Conservation (phyloP, 1,284 basidiomycete genomes). For the Meira nashicola region DNA sequence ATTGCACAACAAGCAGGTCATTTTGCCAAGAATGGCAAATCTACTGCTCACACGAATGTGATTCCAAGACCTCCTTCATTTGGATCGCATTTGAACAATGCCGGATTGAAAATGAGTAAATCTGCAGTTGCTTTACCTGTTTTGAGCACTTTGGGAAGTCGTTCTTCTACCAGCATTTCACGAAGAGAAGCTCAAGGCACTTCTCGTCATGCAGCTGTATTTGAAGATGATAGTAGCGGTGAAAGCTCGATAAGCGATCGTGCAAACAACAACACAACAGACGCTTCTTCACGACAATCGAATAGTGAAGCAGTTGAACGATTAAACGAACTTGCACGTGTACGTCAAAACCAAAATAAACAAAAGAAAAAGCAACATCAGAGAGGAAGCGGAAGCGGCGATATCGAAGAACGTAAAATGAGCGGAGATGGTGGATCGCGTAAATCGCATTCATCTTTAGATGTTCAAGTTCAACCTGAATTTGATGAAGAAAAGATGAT, state of each 20-base stretch:
- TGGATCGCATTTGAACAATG: slow-evolving; percentile 11
- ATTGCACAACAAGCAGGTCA: not conserved
- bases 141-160: slow-evolving; percentile 56
- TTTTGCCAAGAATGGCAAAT: slow-evolving; percentile 4
- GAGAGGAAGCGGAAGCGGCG: no score
- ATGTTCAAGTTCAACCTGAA: slow-evolving; percentile 8
- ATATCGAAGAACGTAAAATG: no score
- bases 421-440: not conserved
- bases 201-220: not conserved
- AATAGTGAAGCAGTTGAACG: not conserved
- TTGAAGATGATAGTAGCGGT: slow-evolving; percentile 2
- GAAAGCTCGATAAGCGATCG: not conserved
- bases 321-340: not conserved
- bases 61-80: not conserved
- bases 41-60: slow-evolving; percentile 16
- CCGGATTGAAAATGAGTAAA: slow-evolving; percentile 61
- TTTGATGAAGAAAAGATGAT: slow-evolving; percentile 7
- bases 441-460: not conserved
- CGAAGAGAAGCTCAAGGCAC: not conserved
- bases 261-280: no score
- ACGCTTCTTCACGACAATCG: no score
- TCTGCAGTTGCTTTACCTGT: slow-evolving; percentile 61
- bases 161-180: slow-evolving; percentile 49
- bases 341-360: not conserved
- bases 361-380: not conserved